Percentiles rank a stretch among this genome's conserved stretches.
These are phyloP conservation scores for Penicillium sp. DNA, from an alignment of 2,329 filamentous ascomycete genomes.

Conservation along the genomic window DNA sequence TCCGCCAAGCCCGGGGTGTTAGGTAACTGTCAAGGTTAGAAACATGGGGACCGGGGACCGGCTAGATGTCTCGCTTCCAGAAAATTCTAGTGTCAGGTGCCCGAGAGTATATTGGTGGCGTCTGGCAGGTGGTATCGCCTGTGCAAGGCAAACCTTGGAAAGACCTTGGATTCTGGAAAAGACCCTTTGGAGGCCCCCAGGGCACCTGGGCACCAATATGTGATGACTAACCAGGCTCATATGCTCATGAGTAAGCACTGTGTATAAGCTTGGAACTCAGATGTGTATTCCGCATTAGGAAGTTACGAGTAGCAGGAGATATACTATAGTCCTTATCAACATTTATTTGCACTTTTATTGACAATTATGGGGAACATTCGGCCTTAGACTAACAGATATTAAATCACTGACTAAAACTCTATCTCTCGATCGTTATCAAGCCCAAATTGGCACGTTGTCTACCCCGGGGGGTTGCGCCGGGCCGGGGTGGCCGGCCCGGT, in stretches of 20 bases:
- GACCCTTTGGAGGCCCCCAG: no score
- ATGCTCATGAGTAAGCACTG: no score
- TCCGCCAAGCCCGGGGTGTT: background rate
- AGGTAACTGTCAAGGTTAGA: background rate
- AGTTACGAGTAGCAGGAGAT: no score
- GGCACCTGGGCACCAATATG: no score
- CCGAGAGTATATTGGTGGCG: no score
- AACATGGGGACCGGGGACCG: background rate
- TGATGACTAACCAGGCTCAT: background rate
- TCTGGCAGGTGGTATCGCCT: no score
- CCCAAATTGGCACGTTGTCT: background rate
- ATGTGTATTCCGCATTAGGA: no score
- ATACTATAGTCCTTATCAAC: no score
- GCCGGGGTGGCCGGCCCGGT: slow-evolving; percentile 10
- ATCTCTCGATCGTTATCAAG: background rate
- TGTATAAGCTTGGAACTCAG: no score
- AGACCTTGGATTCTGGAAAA: no score
- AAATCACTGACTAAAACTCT: slow-evolving; percentile 6
- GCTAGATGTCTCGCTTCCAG: background rate
- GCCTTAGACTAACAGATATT: background rate
- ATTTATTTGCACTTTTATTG: background rate
- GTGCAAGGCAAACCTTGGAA: background rate
- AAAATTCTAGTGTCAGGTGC: slow-evolving; percentile 2
- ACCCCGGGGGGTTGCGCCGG: slow-evolving; percentile 5
- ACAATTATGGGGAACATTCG: slow-evolving; percentile 1